Conservation (phyloP, 1,139 yeast genomes). For the Pichia sp. region DNA sequence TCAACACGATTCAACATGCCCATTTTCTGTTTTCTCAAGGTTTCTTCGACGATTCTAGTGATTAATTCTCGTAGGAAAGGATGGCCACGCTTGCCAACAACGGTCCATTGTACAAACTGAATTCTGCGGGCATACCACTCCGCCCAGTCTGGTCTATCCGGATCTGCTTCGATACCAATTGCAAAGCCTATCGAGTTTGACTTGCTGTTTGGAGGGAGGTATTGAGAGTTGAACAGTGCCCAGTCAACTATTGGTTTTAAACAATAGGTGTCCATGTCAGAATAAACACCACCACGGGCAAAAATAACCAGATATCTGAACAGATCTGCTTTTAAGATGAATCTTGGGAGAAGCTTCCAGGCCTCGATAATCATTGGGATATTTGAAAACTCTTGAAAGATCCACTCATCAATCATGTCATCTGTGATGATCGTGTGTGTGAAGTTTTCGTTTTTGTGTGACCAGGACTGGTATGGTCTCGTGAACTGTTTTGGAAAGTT, state of each 20-base stretch:
- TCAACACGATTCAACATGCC: slow-evolving; percentile 31
- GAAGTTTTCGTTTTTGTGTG: slow-evolving; percentile 50
- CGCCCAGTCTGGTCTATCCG: slow-evolving; percentile 66
- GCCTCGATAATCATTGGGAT: slow-evolving; percentile 66
- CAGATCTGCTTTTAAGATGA: slow-evolving; percentile 68
- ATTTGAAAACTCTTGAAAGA: slow-evolving; percentile 45
- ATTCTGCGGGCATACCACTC: slow-evolving; percentile 70
- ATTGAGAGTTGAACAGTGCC: slow-evolving; percentile 29
- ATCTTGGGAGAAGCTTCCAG: slow-evolving; percentile 58
- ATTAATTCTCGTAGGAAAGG: slow-evolving; percentile 69
- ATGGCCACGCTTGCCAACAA: slow-evolving; percentile 67
- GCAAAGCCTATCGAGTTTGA: slow-evolving; percentile 48
- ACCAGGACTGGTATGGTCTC: slow-evolving; percentile 49
- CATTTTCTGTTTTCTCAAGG: slow-evolving; percentile 41
- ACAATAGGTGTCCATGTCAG: slow-evolving; percentile 67
- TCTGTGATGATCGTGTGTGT: slow-evolving; percentile 62
- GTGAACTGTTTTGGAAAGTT: slow-evolving; percentile 49
- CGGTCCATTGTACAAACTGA: slow-evolving; percentile 79
- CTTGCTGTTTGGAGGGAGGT: background rate
- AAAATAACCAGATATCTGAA: slow-evolving; percentile 66
- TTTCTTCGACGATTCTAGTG: slow-evolving; percentile 58
- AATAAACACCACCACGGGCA: slow-evolving; percentile 74
- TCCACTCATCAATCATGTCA: slow-evolving; percentile 27
- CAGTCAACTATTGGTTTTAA: slow-evolving; percentile 48
- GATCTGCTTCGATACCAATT: slow-evolving; percentile 79